phyloP scores from a whole-genome alignment of 2,329 filamentous ascomycete species.

The Talaromyces marneffei region DNA sequence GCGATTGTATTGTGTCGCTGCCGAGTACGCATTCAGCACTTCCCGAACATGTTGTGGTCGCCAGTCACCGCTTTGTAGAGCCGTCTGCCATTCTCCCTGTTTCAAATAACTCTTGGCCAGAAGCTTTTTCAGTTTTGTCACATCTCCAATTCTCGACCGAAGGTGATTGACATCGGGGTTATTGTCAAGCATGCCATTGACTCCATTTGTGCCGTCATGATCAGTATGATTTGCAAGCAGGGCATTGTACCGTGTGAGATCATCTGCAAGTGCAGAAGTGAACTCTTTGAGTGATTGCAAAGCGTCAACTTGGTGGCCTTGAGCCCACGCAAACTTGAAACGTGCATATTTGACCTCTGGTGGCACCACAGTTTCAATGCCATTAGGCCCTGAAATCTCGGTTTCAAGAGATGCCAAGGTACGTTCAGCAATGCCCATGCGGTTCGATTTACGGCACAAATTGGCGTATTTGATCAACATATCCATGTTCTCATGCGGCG shows the following conservation, averaged over 20 bases:
- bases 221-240: conserved; percentile 33
- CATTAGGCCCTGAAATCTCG: conserved; percentile 48
- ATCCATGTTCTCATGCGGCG: conserved; percentile 86
- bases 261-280: conserved; percentile 54
- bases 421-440: conserved; percentile 91
- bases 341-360: conserved; percentile 93
- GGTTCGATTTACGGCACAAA: conserved; percentile 90
- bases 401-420: conserved; percentile 86
- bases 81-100: conserved; percentile 92
- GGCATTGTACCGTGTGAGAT: conserved; percentile 47
- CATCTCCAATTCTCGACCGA: conserved; percentile 41
- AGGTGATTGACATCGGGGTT: conserved; percentile 35
- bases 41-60: conserved; percentile 78
- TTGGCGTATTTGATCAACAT: conserved; percentile 99
- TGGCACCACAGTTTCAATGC: conserved; percentile 38
- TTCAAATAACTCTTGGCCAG: conserved; percentile 94
- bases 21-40: conserved; percentile 81
- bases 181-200: conserved; percentile 43
- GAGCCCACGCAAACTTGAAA: conserved; percentile 94
- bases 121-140: conserved; percentile 59
- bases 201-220: conserved; percentile 41
- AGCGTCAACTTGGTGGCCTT: conserved; percentile 60
- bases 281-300: conserved; percentile 59
- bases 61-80: conserved; percentile 83
- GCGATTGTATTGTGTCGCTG: conserved; percentile 89